Percentiles rank a stretch among this genome's conserved stretches.
Conservation (phyloP, 2,329 filamentous ascomycete species). For the Knufia fluminis region DNA sequence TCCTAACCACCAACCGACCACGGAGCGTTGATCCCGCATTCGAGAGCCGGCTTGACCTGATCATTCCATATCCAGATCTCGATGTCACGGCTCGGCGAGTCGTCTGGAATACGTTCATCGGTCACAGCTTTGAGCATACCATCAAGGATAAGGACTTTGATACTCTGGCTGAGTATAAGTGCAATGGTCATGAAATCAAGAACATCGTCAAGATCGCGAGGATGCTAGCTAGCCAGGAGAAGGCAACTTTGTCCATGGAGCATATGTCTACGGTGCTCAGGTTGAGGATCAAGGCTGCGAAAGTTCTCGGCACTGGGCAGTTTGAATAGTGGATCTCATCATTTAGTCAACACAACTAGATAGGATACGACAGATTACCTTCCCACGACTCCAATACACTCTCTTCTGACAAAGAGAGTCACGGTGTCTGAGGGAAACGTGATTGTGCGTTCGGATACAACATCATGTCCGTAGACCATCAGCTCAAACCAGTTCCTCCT, state of each 20-base stretch:
- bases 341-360: not conserved
- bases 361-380: no score
- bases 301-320: not conserved
- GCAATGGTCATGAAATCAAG: conserved; percentile 33
- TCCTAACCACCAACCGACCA: conserved; percentile 26
- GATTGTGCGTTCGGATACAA: no score
- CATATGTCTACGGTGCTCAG: not conserved
- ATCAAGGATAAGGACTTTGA: not conserved
- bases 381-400: no score
- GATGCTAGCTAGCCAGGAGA: conserved; percentile 3
- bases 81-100: not conserved
- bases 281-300: not conserved
- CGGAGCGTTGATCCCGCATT: conserved; percentile 25
- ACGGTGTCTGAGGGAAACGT: no score
- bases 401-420: no score
- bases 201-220: conserved; percentile 36
- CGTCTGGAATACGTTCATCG: conserved; percentile 9
- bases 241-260: not conserved
- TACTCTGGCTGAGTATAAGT: not conserved
- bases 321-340: not conserved
- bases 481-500: conserved; percentile 1
- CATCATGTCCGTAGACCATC: no score
- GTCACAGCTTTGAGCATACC: not conserved
- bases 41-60: conserved; percentile 24
- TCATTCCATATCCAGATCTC: conserved; percentile 23